A percentile compares a stretch with the other conserved stretches of the same genome.
phyloP scores from a whole-genome alignment of 2,329 filamentous ascomycete genomes.

The Exophiala bonariae region DNA sequence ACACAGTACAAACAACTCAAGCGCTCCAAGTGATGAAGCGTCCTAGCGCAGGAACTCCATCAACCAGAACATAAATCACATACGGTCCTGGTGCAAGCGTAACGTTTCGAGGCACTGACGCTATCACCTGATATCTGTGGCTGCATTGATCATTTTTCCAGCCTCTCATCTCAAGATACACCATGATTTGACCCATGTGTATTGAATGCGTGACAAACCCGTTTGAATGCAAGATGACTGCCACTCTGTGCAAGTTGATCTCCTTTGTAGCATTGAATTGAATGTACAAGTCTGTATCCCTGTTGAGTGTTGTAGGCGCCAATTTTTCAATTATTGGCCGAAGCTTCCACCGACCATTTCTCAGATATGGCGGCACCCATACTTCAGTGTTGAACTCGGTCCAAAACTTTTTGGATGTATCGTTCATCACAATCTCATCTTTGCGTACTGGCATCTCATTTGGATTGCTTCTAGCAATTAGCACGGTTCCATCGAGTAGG shows the following conservation, averaged over 20 bases:
- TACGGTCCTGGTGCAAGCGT: conserved; percentile 61
- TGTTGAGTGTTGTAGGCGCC: conserved; percentile 44
- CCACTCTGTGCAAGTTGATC: conserved; percentile 40
- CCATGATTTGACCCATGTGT: conserved; percentile 63
- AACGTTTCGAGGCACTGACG: conserved; percentile 54
- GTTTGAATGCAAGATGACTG: conserved; percentile 57
- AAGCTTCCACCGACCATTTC: conserved; percentile 48
- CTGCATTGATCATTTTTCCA: conserved; percentile 46
- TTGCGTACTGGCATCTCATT: conserved; percentile 57
- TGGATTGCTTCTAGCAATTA: conserved; percentile 62
- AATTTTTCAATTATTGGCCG: conserved; percentile 52
- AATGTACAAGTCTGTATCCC: conserved; percentile 48
- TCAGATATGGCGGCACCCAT: conserved; percentile 62
- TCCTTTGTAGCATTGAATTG: conserved; percentile 23
- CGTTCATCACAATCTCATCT: conserved; percentile 37
- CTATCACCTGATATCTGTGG: conserved; percentile 48
- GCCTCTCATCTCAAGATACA: conserved; percentile 52
- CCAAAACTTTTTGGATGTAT: conserved; percentile 47
- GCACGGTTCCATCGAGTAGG: conserved; percentile 59
- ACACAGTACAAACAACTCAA: no score
- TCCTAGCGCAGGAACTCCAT: conserved; percentile 55
- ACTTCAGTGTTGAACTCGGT: conserved; percentile 65
- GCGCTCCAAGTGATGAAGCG: conserved; percentile 45
- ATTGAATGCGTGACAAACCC: conserved; percentile 62
- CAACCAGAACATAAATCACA: conserved; percentile 59